Evolutionary conservation across 2,329 filamentous ascomycete genomes (phyloP).

Genomic region (Aspergillus tanneri): DNA sequence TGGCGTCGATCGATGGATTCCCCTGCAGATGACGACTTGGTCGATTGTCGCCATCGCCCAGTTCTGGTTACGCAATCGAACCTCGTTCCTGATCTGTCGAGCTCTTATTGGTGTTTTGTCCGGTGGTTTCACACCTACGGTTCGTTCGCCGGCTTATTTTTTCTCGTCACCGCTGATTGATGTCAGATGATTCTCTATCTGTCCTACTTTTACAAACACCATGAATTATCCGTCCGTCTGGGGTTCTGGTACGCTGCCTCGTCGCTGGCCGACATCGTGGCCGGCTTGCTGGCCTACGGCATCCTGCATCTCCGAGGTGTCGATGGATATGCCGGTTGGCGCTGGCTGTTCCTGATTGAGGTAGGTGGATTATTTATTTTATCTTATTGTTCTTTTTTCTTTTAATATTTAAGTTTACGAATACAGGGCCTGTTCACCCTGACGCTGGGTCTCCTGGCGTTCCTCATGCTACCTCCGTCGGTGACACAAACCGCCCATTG

Average conservation of each 20-base stretch:
- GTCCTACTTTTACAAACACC: conserved; percentile 69
- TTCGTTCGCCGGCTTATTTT: conserved; percentile 10
- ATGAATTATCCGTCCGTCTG: conserved; percentile 57
- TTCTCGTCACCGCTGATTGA: neutral
- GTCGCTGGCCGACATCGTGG: conserved; percentile 45
- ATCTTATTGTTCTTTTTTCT: neutral
- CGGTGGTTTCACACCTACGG: conserved; percentile 47
- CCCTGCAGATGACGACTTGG: conserved; percentile 51
- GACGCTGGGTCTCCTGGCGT: conserved; percentile 26
- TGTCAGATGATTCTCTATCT: conserved; percentile 51
- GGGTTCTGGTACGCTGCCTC: conserved; percentile 27
- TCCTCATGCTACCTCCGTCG: conserved; percentile 57
- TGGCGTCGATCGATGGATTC: conserved; percentile 57
- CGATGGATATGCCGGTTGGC: conserved; percentile 34
- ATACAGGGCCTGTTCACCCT: conserved; percentile 25
- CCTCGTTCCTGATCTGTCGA: conserved; percentile 41
- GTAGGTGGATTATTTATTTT: conserved; percentile 40
- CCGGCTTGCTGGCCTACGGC: conserved; percentile 45
- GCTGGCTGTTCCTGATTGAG: conserved; percentile 38
- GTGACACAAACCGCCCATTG: conserved; percentile 56
- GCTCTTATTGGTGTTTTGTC: conserved; percentile 48
- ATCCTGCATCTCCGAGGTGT: conserved; percentile 37
- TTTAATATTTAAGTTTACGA: too few relatives aligned
- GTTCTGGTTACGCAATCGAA: conserved; percentile 47
- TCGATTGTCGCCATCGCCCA: conserved; percentile 41